phyloP scores from a whole-genome alignment of 1,284 basidiomycete genomes.

The Fomitopsis palustris region DNA sequence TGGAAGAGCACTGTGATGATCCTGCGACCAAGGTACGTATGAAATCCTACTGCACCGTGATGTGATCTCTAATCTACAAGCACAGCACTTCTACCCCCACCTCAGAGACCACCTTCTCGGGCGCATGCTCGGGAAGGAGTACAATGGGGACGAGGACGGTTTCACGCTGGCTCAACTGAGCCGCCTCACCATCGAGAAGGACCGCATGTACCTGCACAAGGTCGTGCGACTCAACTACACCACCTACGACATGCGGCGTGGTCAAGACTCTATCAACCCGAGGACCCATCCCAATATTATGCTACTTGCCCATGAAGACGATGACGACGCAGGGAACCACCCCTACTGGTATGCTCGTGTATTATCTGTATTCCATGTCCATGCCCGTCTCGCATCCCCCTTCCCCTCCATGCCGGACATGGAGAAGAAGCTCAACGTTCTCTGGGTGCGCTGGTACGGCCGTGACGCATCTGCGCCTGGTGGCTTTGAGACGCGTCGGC shows the following conservation, averaged over 20 bases:
- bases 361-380: slow-evolving; percentile 22
- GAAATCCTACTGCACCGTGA: background rate
- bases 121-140: slow-evolving; percentile 9
- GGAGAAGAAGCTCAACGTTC: slow-evolving; percentile 24
- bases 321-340: background rate
- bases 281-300: slow-evolving; percentile 31
- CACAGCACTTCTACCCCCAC: slow-evolving; percentile 16
- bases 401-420: background rate
- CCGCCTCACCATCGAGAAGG: slow-evolving; percentile 17
- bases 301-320: slow-evolving; percentile 24
- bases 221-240: slow-evolving; percentile 38
- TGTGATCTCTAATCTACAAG: background rate
- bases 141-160: slow-evolving; percentile 11
- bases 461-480: slow-evolving; percentile 13
- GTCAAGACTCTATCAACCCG: slow-evolving; percentile 37
- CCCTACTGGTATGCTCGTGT: slow-evolving; percentile 21
- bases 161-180: slow-evolving; percentile 12
- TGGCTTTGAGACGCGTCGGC: slow-evolving; percentile 16
- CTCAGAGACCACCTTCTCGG: slow-evolving; percentile 23
- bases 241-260: slow-evolving; percentile 37
- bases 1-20: slow-evolving; percentile 6
- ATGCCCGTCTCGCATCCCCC: slow-evolving; percentile 9
- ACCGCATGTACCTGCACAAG: slow-evolving; percentile 28
- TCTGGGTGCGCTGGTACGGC: slow-evolving; percentile 37
- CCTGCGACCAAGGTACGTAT: slow-evolving; percentile 15